These are phyloP conservation scores for Leccinum fallax DNA, from an alignment of 1,284 basidiomycete species.

Conservation along the genomic window DNA sequence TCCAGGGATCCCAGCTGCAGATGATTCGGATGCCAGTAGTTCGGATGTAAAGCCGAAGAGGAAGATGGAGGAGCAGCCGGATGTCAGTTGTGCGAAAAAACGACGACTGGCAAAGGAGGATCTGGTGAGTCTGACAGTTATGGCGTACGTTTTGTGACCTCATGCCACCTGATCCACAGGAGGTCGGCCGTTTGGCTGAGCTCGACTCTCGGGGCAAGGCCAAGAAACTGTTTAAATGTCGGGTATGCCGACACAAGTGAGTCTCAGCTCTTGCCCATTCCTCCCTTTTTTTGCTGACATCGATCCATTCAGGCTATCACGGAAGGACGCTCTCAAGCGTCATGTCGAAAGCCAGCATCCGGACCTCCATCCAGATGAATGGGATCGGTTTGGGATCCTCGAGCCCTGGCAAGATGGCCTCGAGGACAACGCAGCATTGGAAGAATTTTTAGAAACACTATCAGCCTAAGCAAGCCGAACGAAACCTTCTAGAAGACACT, in stretches of 20 bases:
- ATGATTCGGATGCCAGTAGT: neutral
- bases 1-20: neutral
- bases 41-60: neutral
- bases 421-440: neutral
- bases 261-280: neutral
- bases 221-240: neutral
- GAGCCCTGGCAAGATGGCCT: neutral
- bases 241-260: neutral
- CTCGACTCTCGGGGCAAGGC: no score
- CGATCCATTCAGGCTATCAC: conserved; percentile 6
- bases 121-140: conserved; percentile 4
- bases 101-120: neutral
- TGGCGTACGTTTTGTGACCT: neutral
- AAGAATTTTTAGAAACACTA: neutral
- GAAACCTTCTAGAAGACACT: neutral
- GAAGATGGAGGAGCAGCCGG: neutral
- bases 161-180: neutral
- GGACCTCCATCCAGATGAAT: neutral
- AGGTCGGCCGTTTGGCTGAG: no score
- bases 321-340: conserved; percentile 11
- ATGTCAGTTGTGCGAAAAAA: neutral
- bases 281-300: neutral
- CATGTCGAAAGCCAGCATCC: neutral
- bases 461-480: neutral
- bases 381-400: neutral